phyloP scores from a whole-genome alignment of 306 rosid genomes.

The Pterocarpus santalinus region DNA sequence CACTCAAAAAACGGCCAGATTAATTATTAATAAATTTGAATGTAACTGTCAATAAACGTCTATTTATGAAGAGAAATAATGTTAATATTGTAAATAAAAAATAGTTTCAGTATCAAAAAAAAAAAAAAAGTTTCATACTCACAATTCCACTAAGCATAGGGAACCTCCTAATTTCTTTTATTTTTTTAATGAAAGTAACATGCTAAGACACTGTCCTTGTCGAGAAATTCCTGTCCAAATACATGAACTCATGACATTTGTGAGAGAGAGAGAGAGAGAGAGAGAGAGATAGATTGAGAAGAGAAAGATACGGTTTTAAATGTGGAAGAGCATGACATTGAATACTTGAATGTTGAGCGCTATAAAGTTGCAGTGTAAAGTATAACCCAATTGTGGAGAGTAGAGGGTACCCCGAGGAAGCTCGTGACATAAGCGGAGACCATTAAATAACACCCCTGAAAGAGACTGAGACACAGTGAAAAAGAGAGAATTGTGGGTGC shows the following conservation, averaged over 20 bases:
- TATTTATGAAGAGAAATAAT: no score
- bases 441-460: constrained; percentile 31
- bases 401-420: constrained; percentile 55
- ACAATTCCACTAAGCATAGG: not conserved
- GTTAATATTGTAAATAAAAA: no score
- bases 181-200: not conserved
- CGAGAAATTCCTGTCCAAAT: not conserved
- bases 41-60: no score
- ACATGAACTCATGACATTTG: constrained; percentile 25
- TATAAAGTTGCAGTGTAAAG: not conserved
- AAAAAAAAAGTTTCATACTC: not conserved
- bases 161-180: not conserved
- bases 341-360: constrained; percentile 24
- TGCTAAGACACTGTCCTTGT: not conserved
- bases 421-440: constrained; percentile 51
- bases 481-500: constrained; percentile 24
- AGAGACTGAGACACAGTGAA: no score
- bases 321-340: constrained; percentile 15
- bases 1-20: no score
- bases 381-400: constrained; percentile 22
- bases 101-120: no score
- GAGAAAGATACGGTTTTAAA: constrained; percentile 9
- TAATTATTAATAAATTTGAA: no score
- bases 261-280: constrained; percentile 12
- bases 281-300: not conserved